These are phyloP conservation scores for Trypanosoma platydactyli DNA, from an alignment of 208 protist genomes.

Conservation along the genomic window DNA sequence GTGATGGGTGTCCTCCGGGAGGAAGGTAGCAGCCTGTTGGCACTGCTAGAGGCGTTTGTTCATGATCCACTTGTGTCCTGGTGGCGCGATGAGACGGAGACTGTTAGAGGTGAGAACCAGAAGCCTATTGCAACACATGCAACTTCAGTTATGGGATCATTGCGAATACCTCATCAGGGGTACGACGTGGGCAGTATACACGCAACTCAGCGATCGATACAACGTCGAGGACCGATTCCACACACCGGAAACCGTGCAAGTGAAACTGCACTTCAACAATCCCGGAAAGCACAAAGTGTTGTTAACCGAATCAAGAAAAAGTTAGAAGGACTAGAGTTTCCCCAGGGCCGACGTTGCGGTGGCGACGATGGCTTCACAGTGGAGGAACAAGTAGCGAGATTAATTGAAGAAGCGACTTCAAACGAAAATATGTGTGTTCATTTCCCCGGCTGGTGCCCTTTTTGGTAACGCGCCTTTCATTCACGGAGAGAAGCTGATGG, in stretches of 20 bases:
- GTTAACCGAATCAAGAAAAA: constrained; percentile 97
- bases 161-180: constrained; percentile 8
- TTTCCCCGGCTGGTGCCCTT: constrained; percentile 99
- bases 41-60: constrained; percentile 99
- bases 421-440: constrained; percentile 98
- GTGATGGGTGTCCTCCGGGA: constrained; percentile 98
- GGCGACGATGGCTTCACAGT: constrained; percentile 70
- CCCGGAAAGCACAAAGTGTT: constrained; percentile 94
- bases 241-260: constrained; percentile 1
- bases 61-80: constrained; percentile 99
- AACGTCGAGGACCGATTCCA: constrained; percentile 4
- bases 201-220: constrained; percentile 17
- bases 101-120: constrained; percentile 24
- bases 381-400: constrained; percentile 87
- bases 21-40: constrained; percentile 98
- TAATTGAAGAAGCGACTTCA: constrained; percentile 97
- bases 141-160: constrained; percentile 11
- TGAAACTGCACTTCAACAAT: constrained; percentile 58
- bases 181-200: constrained; percentile 29
- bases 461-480: constrained; percentile 87
- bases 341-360: constrained; percentile 24
- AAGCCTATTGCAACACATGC: neutral
- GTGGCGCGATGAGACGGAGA: constrained; percentile 86
- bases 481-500: neutral
- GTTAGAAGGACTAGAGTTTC: constrained; percentile 97